Evolutionary conservation across 495 filamentous ascomycete genomes (phyloP), one percentile per base, ranked within the genome.

Genomic region (Penicillium lagena): DNA sequence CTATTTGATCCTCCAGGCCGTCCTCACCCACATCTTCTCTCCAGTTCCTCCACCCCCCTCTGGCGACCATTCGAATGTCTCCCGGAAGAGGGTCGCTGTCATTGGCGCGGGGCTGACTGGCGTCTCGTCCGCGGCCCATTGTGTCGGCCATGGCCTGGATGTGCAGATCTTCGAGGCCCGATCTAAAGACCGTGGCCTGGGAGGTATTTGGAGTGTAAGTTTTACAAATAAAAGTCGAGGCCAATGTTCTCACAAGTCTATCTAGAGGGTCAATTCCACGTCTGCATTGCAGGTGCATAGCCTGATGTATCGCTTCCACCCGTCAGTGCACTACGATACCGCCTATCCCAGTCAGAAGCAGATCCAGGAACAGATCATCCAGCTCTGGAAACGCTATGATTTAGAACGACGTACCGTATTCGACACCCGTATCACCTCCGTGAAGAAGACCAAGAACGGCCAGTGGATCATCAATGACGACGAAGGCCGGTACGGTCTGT

Each of bases 281-380:
- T 89, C 85, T 1, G 75, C 83, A 35, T 76, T 93, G 0, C 87
- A 93, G 51, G 87, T 93, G 32, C 85, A 93, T 59, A 86, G 82
- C 35, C 64, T 90, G 46, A 90, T 93, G 87, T 93, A 90, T 63
- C 79, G 89, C 29, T 95, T 93, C 62, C 86, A 90, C 46, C 89
- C 88, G 0, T 86, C 84, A 0, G 78, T 94, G 2, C 68, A 71
- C 40, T 93, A 86, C 78, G 65, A 72, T n/a, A 63, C 66, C 11
- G 84, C 85, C 35, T 93, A 94, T 56, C 89, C 89, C 0, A 74
- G 82, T 38, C 80, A 85, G 30, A 60, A 81, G 45, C 79, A 87
- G 50, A 90, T 94, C 49, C 70, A 87, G 29, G 71, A 73, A 12
- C 79, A 88, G 54, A 82, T 93, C 28, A 69, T 74, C 14, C 59